Base-by-base conservation (phyloP, 805 yeast species). In the Metschnikowia lochheadii region DNA sequence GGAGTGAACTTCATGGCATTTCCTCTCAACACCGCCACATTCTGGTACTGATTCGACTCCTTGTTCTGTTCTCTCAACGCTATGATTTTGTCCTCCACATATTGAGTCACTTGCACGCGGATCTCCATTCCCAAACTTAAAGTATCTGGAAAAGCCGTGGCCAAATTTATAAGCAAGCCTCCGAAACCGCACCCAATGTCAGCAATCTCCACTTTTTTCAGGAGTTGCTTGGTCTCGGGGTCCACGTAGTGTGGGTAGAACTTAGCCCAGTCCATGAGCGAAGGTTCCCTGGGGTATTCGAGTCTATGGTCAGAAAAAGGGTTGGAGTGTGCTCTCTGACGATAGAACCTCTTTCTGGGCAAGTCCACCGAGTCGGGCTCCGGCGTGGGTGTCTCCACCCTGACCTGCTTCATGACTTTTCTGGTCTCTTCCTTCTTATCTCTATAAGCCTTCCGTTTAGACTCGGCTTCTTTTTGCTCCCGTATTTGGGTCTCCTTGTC, bases 131-230 rank as follows among this genome's bases (percentile, higher is more conserved):
- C 99, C 42, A 94, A 73, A 41, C 90, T 84, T 61, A 89, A 74
- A 13, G 77, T 79, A 3, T 87, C 81, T 1, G 94, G 90, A 55
- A 87, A 85, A 49, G 72, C 81, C 5, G 90, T 86, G 3, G 96
- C 85, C 50, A 94, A 76, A 48, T 89, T 86, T 34, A 87, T 83
- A 59, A 89, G 67, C 51, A 94, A 75, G 0, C 99, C 99, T 48
- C 99, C 99, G 66, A 88, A 94, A 1, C 99, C 99, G 72, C 99
- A 94, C 7, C 99, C 99, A 52, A 94, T 81, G 65, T 94, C 99
- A 4, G 98, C 98, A 48, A 94, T 85, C 49, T 88, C 90, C 18
- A 90, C 96, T 23, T 76, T 61, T 44, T 76, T 73, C 11, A 71
- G 66, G 75, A 82, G 69, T 46, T 70, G 55, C 4, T 75, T 68